Evolutionary conservation across 305 asterid species (phyloP).

Genomic region (Ajuga reptans): DNA sequence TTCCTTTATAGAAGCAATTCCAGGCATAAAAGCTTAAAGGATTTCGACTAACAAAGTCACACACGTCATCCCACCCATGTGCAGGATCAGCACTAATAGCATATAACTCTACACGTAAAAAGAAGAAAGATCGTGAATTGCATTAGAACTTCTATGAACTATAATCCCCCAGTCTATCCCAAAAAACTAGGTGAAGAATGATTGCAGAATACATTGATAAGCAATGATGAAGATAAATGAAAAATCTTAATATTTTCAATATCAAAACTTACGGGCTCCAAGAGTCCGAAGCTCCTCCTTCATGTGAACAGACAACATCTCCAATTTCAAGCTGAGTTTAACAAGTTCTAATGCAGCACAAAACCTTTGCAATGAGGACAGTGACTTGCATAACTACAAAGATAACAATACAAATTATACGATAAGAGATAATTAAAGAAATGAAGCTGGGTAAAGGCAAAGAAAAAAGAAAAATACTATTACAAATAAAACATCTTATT

Average conservation of each 20-base stretch:
- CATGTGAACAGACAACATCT: constrained; percentile 29
- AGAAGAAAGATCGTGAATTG: not conserved
- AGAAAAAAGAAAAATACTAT: not conserved
- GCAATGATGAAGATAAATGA: not conserved
- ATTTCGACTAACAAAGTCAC: constrained; percentile 47
- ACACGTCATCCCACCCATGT: constrained; percentile 61
- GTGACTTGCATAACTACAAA: constrained; percentile 49
- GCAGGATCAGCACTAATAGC: constrained; percentile 56
- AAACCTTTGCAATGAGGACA: constrained; percentile 40
- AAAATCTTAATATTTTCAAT: not conserved
- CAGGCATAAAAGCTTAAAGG: constrained; percentile 84
- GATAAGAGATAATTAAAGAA: constrained; percentile 11
- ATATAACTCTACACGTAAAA: constrained; percentile 39
- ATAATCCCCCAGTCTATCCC: not conserved
- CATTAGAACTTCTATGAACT: constrained; percentile 1
- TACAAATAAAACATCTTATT: not conserved
- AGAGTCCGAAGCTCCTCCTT: constrained; percentile 48
- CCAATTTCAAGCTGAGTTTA: constrained; percentile 43
- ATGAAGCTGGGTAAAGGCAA: not conserved
- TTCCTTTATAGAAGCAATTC: constrained; percentile 81
- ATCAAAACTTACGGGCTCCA: constrained; percentile 51
- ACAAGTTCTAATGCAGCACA: constrained; percentile 49
- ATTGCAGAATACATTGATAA: not conserved
- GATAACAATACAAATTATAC: not conserved
- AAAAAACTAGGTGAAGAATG: not conserved